Evolutionary conservation across 1,139 yeast species (phyloP).

Genomic region (Geotrichum aggregatum): DNA sequence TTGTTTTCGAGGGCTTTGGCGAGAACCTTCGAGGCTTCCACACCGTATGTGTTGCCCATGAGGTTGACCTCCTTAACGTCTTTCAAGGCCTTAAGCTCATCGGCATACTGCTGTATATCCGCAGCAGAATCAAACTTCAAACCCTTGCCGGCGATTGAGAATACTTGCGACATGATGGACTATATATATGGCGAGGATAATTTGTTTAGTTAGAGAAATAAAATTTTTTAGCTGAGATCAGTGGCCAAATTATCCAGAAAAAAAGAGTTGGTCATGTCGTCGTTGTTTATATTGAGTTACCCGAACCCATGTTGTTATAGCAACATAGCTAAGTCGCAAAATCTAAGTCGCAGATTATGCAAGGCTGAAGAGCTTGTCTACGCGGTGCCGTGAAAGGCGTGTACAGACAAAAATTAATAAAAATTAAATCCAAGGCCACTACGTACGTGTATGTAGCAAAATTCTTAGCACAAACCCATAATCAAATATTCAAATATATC

Average conservation of each 20-base stretch:
- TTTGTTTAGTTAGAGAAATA: neutral
- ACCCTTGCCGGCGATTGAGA: conserved; percentile 71
- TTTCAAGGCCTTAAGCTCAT: conserved; percentile 46
- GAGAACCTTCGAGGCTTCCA: conserved; percentile 74
- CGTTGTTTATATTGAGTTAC: neutral
- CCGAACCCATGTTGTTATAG: conserved; percentile 6
- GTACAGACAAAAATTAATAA: too few species aligned
- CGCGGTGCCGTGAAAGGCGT: too few species aligned
- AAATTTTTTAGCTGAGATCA: conserved; percentile 4
- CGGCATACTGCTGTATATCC: conserved; percentile 64
- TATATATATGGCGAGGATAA: neutral
- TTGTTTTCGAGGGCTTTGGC: conserved; percentile 52
- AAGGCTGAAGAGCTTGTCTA: too few species aligned
- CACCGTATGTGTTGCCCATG: conserved; percentile 92
- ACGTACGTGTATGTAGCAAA: too few species aligned
- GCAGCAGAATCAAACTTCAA: conserved; percentile 65
- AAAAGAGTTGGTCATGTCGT: neutral
- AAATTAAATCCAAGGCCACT: neutral
- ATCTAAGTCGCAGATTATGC: too few species aligned
- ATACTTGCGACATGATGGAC: conserved; percentile 20
- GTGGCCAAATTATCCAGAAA: conserved; percentile 3
- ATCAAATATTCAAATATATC: too few species aligned
- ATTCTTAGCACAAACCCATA: neutral
- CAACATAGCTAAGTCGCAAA: neutral
- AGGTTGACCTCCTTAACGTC: conserved; percentile 63